Conservation (phyloP, 352 stramenopile genomes). For the Globisporangium iwayamae region DNA sequence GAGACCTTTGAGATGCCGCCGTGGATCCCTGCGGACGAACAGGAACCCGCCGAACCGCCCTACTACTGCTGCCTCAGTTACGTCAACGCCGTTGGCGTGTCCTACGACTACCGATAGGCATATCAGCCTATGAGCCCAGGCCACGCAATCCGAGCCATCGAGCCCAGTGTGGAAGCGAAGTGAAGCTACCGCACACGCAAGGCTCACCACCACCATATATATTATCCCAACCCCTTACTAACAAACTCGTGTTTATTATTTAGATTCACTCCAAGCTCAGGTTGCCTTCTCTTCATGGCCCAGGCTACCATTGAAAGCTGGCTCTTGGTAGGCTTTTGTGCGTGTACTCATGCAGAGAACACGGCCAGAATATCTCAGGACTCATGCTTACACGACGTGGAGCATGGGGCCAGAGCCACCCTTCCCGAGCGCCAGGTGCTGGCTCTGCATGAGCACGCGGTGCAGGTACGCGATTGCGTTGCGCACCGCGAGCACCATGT, state of each 20-base stretch:
- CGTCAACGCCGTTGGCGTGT: constrained; percentile 31
- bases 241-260: constrained; percentile 9
- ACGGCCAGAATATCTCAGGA: not conserved
- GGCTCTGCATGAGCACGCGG: constrained; percentile 31
- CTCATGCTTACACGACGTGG: constrained; percentile 23
- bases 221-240: not conserved
- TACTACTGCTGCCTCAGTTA: constrained; percentile 84
- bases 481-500: constrained; percentile 33
- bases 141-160: not conserved
- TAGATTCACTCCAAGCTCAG: not conserved
- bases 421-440: constrained; percentile 27
- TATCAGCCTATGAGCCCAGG: not conserved
- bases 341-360: not conserved
- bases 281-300: not conserved
- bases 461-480: constrained; percentile 45
- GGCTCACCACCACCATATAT: not conserved
- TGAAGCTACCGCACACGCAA: constrained; percentile 5
- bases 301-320: not conserved
- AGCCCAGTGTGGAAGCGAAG: not conserved
- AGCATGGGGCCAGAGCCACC: constrained; percentile 44
- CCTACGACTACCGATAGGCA: constrained; percentile 11
- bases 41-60: constrained; percentile 25
- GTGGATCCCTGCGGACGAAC: constrained; percentile 48
- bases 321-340: not conserved
- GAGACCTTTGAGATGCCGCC: constrained; percentile 42